Evolutionary conservation across 1,139 yeast species (phyloP).

Genomic region (Debaryomycetaceae sp.): DNA sequence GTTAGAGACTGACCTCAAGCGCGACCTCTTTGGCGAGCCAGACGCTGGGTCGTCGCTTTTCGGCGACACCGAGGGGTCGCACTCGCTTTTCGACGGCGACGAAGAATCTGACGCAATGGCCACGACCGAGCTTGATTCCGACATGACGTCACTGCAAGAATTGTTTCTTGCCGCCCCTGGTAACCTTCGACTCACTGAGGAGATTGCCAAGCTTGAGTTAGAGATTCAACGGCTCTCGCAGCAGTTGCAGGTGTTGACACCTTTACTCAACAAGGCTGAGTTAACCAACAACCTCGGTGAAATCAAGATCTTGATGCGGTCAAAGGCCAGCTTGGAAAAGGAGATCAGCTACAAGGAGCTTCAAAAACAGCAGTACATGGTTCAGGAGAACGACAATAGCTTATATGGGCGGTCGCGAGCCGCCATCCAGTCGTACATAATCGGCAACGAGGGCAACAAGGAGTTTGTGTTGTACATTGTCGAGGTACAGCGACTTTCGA

Average conservation of each 20-base stretch:
- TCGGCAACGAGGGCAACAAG: conserved; percentile 51
- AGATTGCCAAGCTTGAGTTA: conserved; percentile 49
- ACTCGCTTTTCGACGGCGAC: conserved; percentile 33
- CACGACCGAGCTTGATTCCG: conserved; percentile 11
- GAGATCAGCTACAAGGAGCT: conserved; percentile 71
- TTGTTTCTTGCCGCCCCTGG: conserved; percentile 62
- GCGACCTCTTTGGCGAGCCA: conserved; percentile 34
- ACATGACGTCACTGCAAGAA: conserved; percentile 18
- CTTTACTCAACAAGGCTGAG: conserved; percentile 75
- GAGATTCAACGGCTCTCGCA: conserved; percentile 61
- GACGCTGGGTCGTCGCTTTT: conserved; percentile 18
- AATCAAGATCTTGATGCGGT: conserved; percentile 60
- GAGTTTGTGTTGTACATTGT: conserved; percentile 70
- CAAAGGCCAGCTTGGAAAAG: conserved; percentile 58
- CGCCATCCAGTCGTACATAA: conserved; percentile 62
- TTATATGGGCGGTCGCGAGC: conserved; percentile 68
- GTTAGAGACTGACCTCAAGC: conserved; percentile 22
- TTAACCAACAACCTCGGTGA: conserved; percentile 72
- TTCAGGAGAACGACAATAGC: conserved; percentile 79
- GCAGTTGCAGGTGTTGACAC: conserved; percentile 61
- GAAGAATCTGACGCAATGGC: conserved; percentile 27
- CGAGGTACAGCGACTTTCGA: conserved; percentile 59
- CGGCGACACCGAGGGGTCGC: conserved; percentile 18
- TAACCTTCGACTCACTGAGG: conserved; percentile 61
- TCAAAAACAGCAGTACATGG: conserved; percentile 74